Evolutionary conservation across 805 yeast species (phyloP).

Genomic region (Pichia cephalocereana): DNA sequence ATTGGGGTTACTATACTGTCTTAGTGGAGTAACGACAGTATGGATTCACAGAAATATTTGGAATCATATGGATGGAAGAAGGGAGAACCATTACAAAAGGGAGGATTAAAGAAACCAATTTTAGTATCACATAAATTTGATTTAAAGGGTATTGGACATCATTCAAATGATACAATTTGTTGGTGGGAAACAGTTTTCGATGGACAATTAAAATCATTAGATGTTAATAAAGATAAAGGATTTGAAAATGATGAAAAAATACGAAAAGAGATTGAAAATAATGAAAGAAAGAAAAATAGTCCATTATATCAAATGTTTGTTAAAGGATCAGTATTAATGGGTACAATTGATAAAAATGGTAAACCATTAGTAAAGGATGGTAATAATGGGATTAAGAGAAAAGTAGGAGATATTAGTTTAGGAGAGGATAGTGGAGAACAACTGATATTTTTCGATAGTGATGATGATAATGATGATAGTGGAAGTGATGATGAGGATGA

Average conservation of each 20-base stretch:
- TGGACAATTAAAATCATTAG: slow-evolving; percentile 77
- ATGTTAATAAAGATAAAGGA: slow-evolving; percentile 19
- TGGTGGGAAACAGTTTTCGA: slow-evolving; percentile 98
- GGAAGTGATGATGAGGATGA: too few relatives aligned
- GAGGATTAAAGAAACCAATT: slow-evolving; percentile 78
- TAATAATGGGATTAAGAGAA: background rate
- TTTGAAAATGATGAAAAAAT: slow-evolving; percentile 20
- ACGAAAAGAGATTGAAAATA: slow-evolving; percentile 38
- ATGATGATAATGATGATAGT: slow-evolving; percentile 9
- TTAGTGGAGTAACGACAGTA: background rate
- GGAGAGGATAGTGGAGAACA: slow-evolving; percentile 9
- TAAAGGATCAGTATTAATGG: slow-evolving; percentile 74
- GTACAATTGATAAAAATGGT: slow-evolving; percentile 42
- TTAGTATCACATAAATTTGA: slow-evolving; percentile 87
- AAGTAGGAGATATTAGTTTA: background rate
- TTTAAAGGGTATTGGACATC: slow-evolving; percentile 83
- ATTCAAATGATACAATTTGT: slow-evolving; percentile 64
- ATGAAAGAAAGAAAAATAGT: slow-evolving; percentile 32
- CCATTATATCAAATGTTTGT: slow-evolving; percentile 84
- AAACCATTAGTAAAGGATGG: slow-evolving; percentile 7
- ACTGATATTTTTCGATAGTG: slow-evolving; percentile 15
- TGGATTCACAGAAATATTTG: slow-evolving; percentile 61
- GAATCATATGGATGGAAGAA: slow-evolving; percentile 83
- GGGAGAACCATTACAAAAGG: slow-evolving; percentile 75
- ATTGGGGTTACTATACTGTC: too few relatives aligned